Conservation (phyloP, 345 rosid species). For the Jatropha curcas region DNA sequence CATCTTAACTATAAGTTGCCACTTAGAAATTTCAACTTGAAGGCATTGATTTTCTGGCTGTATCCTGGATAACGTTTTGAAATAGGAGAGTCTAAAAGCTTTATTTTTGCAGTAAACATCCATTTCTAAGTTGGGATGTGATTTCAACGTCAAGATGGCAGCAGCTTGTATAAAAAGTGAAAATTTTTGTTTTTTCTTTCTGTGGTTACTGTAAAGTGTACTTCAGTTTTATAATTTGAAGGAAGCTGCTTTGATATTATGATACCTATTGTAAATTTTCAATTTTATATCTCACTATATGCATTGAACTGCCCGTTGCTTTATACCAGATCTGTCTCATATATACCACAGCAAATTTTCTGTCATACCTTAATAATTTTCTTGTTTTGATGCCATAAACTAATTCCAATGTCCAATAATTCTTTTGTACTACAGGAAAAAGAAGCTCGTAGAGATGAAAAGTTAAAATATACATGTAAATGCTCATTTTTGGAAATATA, state of each 20-base stretch:
- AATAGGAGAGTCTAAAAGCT: not conserved
- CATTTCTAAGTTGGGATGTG: not conserved
- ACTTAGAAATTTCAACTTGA: not conserved
- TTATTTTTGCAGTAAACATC: not conserved
- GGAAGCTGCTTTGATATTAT: not conserved
- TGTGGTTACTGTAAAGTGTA: conserved; percentile 1
- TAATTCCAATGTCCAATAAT: not conserved
- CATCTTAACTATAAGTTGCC: not conserved
- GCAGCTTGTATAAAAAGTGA: not conserved
- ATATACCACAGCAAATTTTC: not conserved
- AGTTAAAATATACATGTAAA: conserved; percentile 70
- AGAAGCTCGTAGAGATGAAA: conserved; percentile 79
- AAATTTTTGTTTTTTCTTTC: not conserved
- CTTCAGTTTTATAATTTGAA: not conserved
- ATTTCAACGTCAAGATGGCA: not conserved
- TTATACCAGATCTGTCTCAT: not conserved
- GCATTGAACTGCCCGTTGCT: not conserved
- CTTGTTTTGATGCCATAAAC: not conserved
- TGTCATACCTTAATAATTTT: not conserved
- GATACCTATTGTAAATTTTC: not conserved
- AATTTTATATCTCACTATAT: not conserved
- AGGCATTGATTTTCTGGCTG: not conserved
- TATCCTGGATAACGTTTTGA: not conserved
- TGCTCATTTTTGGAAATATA: conserved; percentile 98
- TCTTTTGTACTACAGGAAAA: conserved; percentile 62